Base-by-base conservation (phyloP, 805 yeast species). In the Starmera quercuum region DNA sequence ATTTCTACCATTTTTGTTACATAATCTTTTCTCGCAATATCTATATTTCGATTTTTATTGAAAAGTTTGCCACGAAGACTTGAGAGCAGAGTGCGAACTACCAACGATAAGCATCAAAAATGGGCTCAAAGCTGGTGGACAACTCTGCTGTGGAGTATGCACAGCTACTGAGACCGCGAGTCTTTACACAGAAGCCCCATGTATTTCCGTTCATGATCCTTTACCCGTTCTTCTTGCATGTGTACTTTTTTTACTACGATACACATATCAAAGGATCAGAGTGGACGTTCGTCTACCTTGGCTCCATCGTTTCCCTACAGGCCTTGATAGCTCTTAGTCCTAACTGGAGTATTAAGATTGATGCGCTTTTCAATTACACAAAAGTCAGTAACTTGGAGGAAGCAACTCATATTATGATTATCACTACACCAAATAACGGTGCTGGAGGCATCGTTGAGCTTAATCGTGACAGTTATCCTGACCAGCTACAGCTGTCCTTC, bases 261-360 rank as follows among this genome's bases (percentile, higher is more conserved):
- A 65, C 61, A 37, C 84, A 84, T 54, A 82, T 90, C 50, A 82
- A 72, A 29, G 96, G 96, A 18, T 71, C 81, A 30, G 98, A 90
- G 61, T 92, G 98, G 97, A 92, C 97, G 0, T 85, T 84, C 56
- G 92, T 90, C 24, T 88, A 75, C 51, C 64, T 86, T 17, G 81
- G 94, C 39, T 58, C 87, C 6, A 66, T 88, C 33, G 56, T 81
- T 24, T 75, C 95, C 3, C 40, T 82, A 38, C 94, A 90, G 53
- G 63, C 78, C 29, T 64, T 90, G 54, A 64, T 90, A 37, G 71
- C 87, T 80, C 72, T 90, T 56, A 73, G 86, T 74, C 96, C 97
- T n/a, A 81, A 82, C 50, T 90, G 98, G 98, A 86, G 78, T 53
- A 71, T 87, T 39, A 68, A 73, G 32, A 60, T 90, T 34, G 73